Conservation (phyloP, 2,329 filamentous ascomycete species). For the Aschersonia sp. region DNA sequence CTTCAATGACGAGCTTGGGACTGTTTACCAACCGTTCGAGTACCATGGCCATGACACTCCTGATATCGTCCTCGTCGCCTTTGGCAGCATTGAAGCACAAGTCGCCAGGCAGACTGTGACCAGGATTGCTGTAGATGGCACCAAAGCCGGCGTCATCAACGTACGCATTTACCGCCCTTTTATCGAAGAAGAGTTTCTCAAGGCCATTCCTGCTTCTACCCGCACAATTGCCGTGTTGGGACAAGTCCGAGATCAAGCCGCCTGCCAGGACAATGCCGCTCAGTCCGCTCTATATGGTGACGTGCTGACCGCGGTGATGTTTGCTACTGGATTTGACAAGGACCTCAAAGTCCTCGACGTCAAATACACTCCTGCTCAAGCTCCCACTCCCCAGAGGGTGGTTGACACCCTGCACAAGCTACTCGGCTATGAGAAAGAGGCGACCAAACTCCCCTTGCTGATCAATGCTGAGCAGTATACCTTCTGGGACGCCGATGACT, state of each 20-base stretch:
- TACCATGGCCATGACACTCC: conserved; percentile 75
- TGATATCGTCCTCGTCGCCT: conserved; percentile 76
- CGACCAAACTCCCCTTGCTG: conserved; percentile 24
- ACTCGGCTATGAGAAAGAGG: conserved; percentile 38
- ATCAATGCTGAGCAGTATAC: conserved; percentile 66
- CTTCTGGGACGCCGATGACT: conserved; percentile 85
- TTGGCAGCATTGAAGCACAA: conserved; percentile 83
- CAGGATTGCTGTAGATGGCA: conserved; percentile 56
- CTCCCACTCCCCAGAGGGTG: conserved; percentile 40
- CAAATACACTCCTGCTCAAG: conserved; percentile 68
- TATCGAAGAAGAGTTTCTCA: conserved; percentile 84
- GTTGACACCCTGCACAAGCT: conserved; percentile 34
- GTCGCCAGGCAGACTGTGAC: conserved; percentile 68
- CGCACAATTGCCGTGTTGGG: conserved; percentile 74
- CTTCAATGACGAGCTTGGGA: conserved; percentile 85
- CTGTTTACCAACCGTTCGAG: conserved; percentile 85
- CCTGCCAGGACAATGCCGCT: conserved; percentile 58
- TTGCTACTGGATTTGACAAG: conserved; percentile 52
- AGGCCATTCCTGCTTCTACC: conserved; percentile 60
- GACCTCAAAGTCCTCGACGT: conserved; percentile 60
- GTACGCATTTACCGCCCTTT: conserved; percentile 93
- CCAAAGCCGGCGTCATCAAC: conserved; percentile 74
- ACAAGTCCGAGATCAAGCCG: conserved; percentile 63
- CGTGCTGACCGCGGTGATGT: conserved; percentile 71
- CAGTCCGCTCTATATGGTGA: conserved; percentile 89